Evolutionary conservation across 768 basidiomycete genomes (phyloP).

Genomic region (Lanmaoa pseudosensibilis): DNA sequence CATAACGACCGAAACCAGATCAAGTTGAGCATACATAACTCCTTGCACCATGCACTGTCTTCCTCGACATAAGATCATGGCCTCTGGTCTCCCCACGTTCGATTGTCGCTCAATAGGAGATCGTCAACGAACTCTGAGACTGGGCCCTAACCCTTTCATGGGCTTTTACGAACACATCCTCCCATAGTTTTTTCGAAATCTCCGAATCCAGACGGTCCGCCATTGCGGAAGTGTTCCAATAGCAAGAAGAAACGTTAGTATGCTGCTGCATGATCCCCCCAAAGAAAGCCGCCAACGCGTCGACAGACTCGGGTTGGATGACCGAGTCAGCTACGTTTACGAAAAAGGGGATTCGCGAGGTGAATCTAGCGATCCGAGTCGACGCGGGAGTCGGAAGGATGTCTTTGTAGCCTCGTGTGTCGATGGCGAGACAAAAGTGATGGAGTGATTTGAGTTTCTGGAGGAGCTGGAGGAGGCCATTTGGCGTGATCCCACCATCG

Average conservation of each 20-base stretch:
- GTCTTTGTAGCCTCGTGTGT: constrained; percentile 7
- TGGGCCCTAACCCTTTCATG: neutral
- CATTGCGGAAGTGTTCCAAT: constrained; percentile 14
- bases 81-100: neutral
- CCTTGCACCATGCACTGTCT: no score
- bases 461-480: constrained; percentile 18
- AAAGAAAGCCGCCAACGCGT: constrained; percentile 20
- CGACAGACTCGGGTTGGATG: constrained; percentile 17
- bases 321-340: constrained; percentile 20
- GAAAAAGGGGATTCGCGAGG: constrained; percentile 6
- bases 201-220: constrained; percentile 14
- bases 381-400: neutral
- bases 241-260: neutral
- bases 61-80: neutral
- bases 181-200: constrained; percentile 14
- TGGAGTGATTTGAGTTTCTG: constrained; percentile 1
- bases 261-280: constrained; percentile 9
- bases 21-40: neutral
- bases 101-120: neutral
- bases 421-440: constrained; percentile 13
- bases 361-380: neutral
- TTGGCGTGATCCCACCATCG: constrained; percentile 16
- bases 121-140: neutral
- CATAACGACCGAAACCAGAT: neutral
- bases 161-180: constrained; percentile 22